Evolutionary conservation across 345 rosid genomes (phyloP).

Genomic region (Aethionema arabicum): DNA sequence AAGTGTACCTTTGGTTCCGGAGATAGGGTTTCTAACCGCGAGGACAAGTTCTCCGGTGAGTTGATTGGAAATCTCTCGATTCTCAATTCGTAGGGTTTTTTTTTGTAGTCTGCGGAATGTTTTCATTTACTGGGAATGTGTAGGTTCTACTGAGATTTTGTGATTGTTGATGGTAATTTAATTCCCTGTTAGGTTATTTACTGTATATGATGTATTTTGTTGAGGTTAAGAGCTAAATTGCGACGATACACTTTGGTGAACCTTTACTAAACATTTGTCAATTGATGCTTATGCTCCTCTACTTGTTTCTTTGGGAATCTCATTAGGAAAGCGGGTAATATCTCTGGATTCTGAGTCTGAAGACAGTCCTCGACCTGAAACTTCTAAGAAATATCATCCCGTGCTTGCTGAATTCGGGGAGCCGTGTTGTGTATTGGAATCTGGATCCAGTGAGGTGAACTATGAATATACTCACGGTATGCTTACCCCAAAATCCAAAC

Average conservation of each 20-base stretch:
- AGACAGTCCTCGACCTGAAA: constrained; percentile 35
- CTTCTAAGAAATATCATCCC: constrained; percentile 35
- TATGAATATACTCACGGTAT: constrained; percentile 17
- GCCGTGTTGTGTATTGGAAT: constrained; percentile 24
- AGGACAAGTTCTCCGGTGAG: constrained; percentile 43
- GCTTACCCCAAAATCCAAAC: background rate
- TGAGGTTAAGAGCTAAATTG: background rate
- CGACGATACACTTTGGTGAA: background rate
- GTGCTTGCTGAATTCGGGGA: constrained; percentile 32
- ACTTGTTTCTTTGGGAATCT: background rate
- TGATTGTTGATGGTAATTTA: background rate
- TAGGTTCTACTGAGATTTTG: background rate
- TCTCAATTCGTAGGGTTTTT: background rate
- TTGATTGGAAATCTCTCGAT: constrained; percentile 4
- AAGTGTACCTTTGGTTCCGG: constrained; percentile 38
- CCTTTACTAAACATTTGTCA: background rate
- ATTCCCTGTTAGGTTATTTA: background rate
- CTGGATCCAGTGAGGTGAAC: constrained; percentile 28
- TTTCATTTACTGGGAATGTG: background rate
- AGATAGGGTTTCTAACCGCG: constrained; percentile 36
- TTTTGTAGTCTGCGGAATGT: background rate
- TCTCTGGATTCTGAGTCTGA: constrained; percentile 80
- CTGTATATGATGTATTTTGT: background rate
- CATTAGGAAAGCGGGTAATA: constrained; percentile 53
- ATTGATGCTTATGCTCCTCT: background rate